Base-by-base conservation (phyloP, 2,329 filamentous ascomycete genomes). In the Venturia carpophila region DNA sequence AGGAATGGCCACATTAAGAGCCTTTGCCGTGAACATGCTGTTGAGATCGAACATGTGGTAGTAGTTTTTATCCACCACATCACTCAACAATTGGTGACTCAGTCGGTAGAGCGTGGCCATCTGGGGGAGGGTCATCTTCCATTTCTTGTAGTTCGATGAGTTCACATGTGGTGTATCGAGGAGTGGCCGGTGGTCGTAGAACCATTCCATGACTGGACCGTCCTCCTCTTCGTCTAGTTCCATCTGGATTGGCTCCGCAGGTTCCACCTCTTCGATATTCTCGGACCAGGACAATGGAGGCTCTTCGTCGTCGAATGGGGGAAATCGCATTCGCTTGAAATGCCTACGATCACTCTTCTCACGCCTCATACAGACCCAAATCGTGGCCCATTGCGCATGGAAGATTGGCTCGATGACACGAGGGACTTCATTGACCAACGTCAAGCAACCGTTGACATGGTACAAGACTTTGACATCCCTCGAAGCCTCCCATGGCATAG, bases 261-360 rank as follows among this genome's bases (percentile, higher is more conserved):
- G 95, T 74, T 99, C 94, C 27, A 99, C 94, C 74, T 97, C 94
- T 77, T 99, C 94, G 69, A 99, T 93, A 73, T 99, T 99, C 76
- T 99, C 95, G 11, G 93, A 95, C 91, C 94, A 99, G 1, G 92
- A 97, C 70, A 99, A 81, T 15, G 94, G 95, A 5, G 94, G 95
- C 73, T 99, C 94, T 79, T 99, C 94, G 73, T 99, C 95, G 70
- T 99, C 94, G 70, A 99, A 99, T 0, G 95, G 95, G 21, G 94
- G 94, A 71, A 99, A 99, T 70, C 95, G 87, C 94, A 99, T 99
- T 69, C 94, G 87, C 81, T 99, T 99, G 83, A 99, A 99, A 71
- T 97, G 86, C 73, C 93, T 82, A 76, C 94, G 83, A 73, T 99
- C 94, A 73, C 92, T 94, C 82, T 99, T 99, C 75, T 99, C 94